Base-by-base conservation (phyloP, 2,329 filamentous ascomycete genomes). In the Domatiomyces globalis region DNA sequence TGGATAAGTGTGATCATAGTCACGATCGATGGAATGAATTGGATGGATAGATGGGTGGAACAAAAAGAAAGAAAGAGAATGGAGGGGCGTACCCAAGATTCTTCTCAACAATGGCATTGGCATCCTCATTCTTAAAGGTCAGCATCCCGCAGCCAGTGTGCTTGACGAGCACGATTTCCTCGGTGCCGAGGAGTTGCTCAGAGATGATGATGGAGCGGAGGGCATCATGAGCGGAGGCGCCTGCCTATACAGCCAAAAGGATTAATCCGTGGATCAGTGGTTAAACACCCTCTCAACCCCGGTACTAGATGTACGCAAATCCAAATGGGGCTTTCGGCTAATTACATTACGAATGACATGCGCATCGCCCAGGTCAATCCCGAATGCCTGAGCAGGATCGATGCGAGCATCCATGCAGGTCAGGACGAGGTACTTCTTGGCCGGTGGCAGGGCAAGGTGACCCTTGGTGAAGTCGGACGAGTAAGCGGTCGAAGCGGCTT, bases 321-420 rank as follows among this genome's bases (percentile, higher is more conserved):
- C 5, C 39, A 43, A 43, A n/a, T 7, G 45, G 45, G 22, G 15
- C 22, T 15, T 46, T 22, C 42, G n/a, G n/a, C n/a, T n/a, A 45
- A 54, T 51, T 48, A 60, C 58, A 60, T 88, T 89, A 53, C 85
- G 79, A 54, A 88, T 83, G 29, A 88, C 78, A 66, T 92, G 85
- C 0, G 85, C 86, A 57, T 88, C 84, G 43, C 86, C 85, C 17
- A 86, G 75, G 18, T 75, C 69, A 52, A 89, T 82, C 7, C 81
- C 83, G 50, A 87, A 83, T 1, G 83, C 83, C 10, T 76, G 70
- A 2, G 79, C 75, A 0, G 85, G 80, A 60, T 90, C 75, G 65
- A 73, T 72, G 10, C 85, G 79, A 4, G 86, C 83, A 62, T 92
- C 85, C 85, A 92, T 92, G 67, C 86, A 92, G 0, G 84, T 85